phyloP scores from a whole-genome alignment of 768 basidiomycete genomes.

The Leccinum truebloodii region DNA sequence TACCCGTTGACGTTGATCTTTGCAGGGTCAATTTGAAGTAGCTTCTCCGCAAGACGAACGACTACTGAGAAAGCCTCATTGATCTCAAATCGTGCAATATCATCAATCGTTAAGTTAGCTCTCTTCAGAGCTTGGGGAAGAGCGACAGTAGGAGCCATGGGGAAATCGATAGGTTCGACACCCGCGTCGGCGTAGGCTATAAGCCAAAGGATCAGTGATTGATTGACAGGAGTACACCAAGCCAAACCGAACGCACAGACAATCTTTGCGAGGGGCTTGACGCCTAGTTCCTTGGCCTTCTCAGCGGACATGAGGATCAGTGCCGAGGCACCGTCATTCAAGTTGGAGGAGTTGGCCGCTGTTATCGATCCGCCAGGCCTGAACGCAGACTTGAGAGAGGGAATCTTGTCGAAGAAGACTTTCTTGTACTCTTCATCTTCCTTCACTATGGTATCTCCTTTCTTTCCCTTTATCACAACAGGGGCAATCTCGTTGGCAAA shows the following conservation, averaged over 20 bases:
- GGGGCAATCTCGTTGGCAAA: slow-evolving; percentile 90
- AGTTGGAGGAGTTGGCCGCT: slow-evolving; percentile 91
- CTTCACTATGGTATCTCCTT: slow-evolving; percentile 83
- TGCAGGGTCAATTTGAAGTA: slow-evolving; percentile 76
- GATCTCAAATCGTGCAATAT: slow-evolving; percentile 92
- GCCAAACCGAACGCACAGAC: slow-evolving; percentile 63
- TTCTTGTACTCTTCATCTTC: slow-evolving; percentile 99
- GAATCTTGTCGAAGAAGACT: slow-evolving; percentile 92
- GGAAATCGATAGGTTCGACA: slow-evolving; percentile 97
- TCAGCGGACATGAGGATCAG: slow-evolving; percentile 92
- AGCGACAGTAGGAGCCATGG: slow-evolving; percentile 89
- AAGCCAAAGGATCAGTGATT: slow-evolving; percentile 8
- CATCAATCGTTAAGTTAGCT: slow-evolving; percentile 78
- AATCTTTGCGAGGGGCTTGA: slow-evolving; percentile 92
- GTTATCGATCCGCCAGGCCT: slow-evolving; percentile 89
- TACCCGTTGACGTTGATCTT: slow-evolving; percentile 93
- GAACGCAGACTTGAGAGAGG: slow-evolving; percentile 86
- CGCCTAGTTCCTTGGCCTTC: slow-evolving; percentile 87
- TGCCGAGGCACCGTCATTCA: slow-evolving; percentile 97
- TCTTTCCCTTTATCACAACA: slow-evolving; percentile 89
- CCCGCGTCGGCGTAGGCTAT: slow-evolving; percentile 96
- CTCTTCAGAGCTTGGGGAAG: slow-evolving; percentile 85
- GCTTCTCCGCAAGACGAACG: slow-evolving; percentile 86
- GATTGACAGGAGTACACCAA: neutral
- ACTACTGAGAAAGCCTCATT: slow-evolving; percentile 99